Conservation (phyloP, 148 eudicot species). For the Euryodendron excelsum region DNA sequence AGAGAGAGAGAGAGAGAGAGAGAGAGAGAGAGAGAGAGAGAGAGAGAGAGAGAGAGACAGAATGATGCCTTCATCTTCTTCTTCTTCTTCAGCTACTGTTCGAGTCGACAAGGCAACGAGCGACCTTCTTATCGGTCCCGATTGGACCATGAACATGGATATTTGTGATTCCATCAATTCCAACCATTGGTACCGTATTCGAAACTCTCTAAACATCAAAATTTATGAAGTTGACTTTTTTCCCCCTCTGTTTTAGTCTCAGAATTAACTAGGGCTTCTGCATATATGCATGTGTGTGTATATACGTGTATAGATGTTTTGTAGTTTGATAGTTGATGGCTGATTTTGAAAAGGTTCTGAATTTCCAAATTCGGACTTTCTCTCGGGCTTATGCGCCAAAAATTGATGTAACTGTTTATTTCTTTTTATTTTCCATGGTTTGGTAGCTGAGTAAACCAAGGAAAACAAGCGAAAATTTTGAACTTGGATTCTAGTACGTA, state of each 20-base stretch:
- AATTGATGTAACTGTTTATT: background rate
- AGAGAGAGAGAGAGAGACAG: background rate
- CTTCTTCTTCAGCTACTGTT: slow-evolving; percentile 47
- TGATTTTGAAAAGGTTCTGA: background rate
- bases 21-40: background rate
- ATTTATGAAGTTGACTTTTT: background rate
- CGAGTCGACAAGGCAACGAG: slow-evolving; percentile 92
- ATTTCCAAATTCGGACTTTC: background rate
- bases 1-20: no score
- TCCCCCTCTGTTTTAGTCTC: background rate
- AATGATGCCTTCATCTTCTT: slow-evolving; percentile 22
- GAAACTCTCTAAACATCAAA: background rate
- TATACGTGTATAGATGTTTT: background rate
- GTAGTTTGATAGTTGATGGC: background rate
- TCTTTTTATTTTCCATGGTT: background rate
- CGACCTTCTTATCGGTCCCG: slow-evolving; percentile 80
- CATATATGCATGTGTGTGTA: background rate
- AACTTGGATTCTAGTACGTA: background rate
- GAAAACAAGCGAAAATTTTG: background rate
- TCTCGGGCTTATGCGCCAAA: background rate
- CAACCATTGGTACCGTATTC: slow-evolving; percentile 51
- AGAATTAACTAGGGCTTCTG: background rate
- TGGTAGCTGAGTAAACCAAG: background rate
- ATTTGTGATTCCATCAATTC: slow-evolving; percentile 81
- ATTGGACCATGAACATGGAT: slow-evolving; percentile 92